Conservation (phyloP, 345 rosid species). For the Dimocarpus longan region DNA sequence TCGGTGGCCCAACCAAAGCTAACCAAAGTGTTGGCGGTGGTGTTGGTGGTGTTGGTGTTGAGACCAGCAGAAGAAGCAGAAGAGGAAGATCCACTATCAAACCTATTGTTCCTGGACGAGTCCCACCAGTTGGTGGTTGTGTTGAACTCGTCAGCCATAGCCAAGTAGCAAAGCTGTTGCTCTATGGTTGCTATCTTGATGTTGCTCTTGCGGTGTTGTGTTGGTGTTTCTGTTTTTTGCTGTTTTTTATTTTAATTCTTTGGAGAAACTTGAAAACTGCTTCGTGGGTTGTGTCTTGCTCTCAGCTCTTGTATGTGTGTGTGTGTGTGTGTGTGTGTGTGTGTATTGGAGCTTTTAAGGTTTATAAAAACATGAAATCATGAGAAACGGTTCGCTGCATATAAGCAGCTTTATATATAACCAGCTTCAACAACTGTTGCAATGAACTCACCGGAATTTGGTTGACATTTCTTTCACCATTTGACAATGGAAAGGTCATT, state of each 20-base stretch:
- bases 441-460: conserved; percentile 27
- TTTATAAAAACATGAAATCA: conserved; percentile 45
- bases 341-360: conserved; percentile 24
- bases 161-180: conserved; percentile 17
- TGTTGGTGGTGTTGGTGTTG: conserved; percentile 20
- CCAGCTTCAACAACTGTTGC: conserved; percentile 4
- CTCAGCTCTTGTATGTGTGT: not conserved
- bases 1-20: conserved; percentile 63
- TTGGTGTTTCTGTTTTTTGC: not conserved
- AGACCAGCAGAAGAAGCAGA: conserved; percentile 54
- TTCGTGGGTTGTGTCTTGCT: not conserved
- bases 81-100: conserved; percentile 45
- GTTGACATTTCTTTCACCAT: conserved; percentile 54
- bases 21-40: conserved; percentile 34
- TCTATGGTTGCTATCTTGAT: conserved; percentile 1
- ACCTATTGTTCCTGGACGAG: conserved; percentile 47
- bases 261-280: too few relatives aligned
- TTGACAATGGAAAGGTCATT: conserved; percentile 39
- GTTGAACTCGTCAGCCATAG: conserved; percentile 70
- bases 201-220: too few relatives aligned
- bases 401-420: conserved; percentile 26
- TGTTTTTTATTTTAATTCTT: not conserved
- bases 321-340: not conserved
- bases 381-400: conserved; percentile 47
- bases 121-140: conserved; percentile 70